A percentile compares a stretch with the other conserved stretches of the same genome.
Evolutionary conservation across 2,329 filamentous ascomycete species (phyloP).

Genomic region (Alternaria tenuissima): DNA sequence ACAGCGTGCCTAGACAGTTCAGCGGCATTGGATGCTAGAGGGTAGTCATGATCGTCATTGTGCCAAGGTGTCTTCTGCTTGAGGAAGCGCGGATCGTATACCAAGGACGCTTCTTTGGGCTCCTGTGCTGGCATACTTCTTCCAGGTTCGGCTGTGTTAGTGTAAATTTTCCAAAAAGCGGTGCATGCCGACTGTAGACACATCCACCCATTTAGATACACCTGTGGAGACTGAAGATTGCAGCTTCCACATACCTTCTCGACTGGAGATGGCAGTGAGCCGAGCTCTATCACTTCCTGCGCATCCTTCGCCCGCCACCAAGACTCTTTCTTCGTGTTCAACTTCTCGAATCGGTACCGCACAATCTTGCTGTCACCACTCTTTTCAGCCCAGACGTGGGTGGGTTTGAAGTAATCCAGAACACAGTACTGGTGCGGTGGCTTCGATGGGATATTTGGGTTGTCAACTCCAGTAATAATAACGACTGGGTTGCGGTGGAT

Average conservation of each 20-base stretch:
- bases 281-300: constrained; percentile 37
- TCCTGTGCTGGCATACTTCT: constrained; percentile 28
- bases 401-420: constrained; percentile 73
- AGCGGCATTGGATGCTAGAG: constrained; percentile 36
- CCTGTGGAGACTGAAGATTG: constrained; percentile 40
- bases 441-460: constrained; percentile 57
- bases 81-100: constrained; percentile 67
- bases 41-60: constrained; percentile 49
- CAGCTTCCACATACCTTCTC: constrained; percentile 53
- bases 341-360: constrained; percentile 72
- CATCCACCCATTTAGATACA: constrained; percentile 63
- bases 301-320: constrained; percentile 65
- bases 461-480: constrained; percentile 60
- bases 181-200: constrained; percentile 64
- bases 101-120: constrained; percentile 49
- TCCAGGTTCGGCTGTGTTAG: background rate
- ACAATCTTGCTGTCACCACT: constrained; percentile 57
- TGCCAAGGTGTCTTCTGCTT: constrained; percentile 59
- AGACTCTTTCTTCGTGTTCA: constrained; percentile 60
- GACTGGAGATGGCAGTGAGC: constrained; percentile 34
- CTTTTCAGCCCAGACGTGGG: constrained; percentile 73
- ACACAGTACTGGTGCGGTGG: constrained; percentile 70
- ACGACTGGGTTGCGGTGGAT: constrained; percentile 61
- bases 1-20: constrained; percentile 47
- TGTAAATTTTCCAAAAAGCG: constrained; percentile 62